phyloP scores from a whole-genome alignment of 2,329 filamentous ascomycete genomes.

The Colletotrichum salicis region DNA sequence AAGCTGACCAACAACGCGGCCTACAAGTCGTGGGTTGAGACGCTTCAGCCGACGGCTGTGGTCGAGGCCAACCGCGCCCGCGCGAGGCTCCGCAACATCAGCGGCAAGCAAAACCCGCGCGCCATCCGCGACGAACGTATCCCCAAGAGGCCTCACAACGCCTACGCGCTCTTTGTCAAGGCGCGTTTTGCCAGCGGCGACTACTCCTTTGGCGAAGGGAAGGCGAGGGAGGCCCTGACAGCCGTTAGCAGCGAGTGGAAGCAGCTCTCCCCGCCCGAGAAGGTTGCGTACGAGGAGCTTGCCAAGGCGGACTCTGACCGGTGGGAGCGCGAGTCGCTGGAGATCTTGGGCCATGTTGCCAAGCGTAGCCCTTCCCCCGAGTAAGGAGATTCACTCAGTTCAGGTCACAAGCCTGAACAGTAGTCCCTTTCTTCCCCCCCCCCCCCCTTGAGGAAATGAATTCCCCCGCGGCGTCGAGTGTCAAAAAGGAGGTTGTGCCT shows the following conservation, averaged over 20 bases:
- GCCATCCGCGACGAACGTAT: constrained; percentile 58
- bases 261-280: constrained; percentile 51
- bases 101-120: constrained; percentile 37
- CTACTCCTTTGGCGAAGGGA: constrained; percentile 4
- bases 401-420: neutral
- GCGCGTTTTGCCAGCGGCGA: constrained; percentile 48
- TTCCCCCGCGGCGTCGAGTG: neutral
- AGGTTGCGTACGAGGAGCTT: constrained; percentile 51
- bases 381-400: neutral
- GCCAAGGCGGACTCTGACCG: constrained; percentile 42
- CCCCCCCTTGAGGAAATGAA: neutral
- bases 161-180: constrained; percentile 52
- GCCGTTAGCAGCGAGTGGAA: constrained; percentile 56
- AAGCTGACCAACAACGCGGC: constrained; percentile 50
- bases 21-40: constrained; percentile 61
- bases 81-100: constrained; percentile 48
- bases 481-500: neutral
- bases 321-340: constrained; percentile 44
- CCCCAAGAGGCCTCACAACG: constrained; percentile 50
- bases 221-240: constrained; percentile 34
- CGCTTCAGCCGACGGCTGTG: constrained; percentile 52
- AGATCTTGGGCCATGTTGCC: constrained; percentile 36
- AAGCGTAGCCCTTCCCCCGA: neutral
- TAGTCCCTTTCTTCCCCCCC: neutral
- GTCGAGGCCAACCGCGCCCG: constrained; percentile 61